Percentiles rank a stretch among this genome's conserved stretches.
Evolutionary conservation across 192 early-diverging fungal species (phyloP).

Genomic region (Gaertneriomyces sp.): DNA sequence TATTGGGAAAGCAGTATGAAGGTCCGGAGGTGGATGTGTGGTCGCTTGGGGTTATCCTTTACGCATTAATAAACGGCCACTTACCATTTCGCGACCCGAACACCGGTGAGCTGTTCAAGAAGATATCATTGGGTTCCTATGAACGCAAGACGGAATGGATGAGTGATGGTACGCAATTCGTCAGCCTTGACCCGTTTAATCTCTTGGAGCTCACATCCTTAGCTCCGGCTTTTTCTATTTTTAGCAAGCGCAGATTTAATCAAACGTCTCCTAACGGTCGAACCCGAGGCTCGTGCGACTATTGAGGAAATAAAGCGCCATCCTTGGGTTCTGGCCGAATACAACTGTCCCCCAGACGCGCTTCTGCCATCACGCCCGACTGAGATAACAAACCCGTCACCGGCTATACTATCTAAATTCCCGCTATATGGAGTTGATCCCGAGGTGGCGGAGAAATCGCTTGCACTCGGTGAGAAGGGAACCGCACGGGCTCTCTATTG

Average conservation of each 20-base stretch:
- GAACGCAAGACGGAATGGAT: conserved; percentile 23
- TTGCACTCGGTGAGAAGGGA: conserved; percentile 23
- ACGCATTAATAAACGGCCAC: conserved; percentile 88
- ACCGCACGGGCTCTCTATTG: conserved; percentile 47
- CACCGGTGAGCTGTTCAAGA: conserved; percentile 55
- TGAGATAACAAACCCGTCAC: conserved; percentile 19
- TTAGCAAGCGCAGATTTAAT: conserved; percentile 41
- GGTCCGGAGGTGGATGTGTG: conserved; percentile 97
- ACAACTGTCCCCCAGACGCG: conserved; percentile 41
- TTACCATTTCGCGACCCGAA: conserved; percentile 95
- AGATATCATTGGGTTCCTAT: conserved; percentile 38
- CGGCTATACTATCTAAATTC: conserved; percentile 39
- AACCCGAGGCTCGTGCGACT: conserved; percentile 36
- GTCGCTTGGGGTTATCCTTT: conserved; percentile 94
- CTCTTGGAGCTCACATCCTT: conserved; percentile 39
- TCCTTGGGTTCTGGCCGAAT: conserved; percentile 61
- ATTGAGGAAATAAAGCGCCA: conserved; percentile 40
- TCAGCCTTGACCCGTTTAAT: conserved; percentile 57
- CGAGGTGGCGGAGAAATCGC: conserved; percentile 12
- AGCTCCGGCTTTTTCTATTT: background rate
- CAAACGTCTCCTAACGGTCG: conserved; percentile 38
- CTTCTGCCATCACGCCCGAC: conserved; percentile 33
- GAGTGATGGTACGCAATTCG: conserved; percentile 63
- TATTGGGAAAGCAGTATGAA: conserved; percentile 66
- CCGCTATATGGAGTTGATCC: conserved; percentile 42